Conservation (phyloP, 352 stramenopile species). For the Globisporangium parvum region DNA sequence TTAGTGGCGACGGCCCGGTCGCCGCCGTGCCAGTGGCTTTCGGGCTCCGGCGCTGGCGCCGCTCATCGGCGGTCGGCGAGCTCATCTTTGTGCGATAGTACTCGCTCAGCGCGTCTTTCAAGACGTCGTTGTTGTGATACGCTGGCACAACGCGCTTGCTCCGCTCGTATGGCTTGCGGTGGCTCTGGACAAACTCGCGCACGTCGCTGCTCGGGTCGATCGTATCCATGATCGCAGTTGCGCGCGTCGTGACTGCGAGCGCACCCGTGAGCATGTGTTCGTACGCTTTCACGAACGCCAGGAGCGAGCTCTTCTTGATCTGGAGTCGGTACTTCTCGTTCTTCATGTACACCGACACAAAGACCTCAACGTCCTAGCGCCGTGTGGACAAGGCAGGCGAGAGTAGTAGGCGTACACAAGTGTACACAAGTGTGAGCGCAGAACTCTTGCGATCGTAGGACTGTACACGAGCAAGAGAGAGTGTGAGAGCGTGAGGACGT, state of each 20-base stretch:
- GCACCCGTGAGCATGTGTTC: slow-evolving; percentile 51
- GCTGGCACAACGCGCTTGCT: slow-evolving; percentile 36
- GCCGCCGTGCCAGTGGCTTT: slow-evolving; percentile 1
- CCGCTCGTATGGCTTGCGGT: slow-evolving; percentile 41
- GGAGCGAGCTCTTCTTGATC: slow-evolving; percentile 71
- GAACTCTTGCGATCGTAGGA: neutral
- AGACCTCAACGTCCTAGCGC: slow-evolving; percentile 60
- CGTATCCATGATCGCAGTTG: slow-evolving; percentile 35
- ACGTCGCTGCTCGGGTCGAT: slow-evolving; percentile 58
- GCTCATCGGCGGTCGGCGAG: slow-evolving; percentile 15
- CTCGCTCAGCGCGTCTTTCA: slow-evolving; percentile 52
- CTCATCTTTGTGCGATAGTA: slow-evolving; percentile 25
- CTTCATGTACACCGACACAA: slow-evolving; percentile 78
- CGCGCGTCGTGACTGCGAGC: slow-evolving; percentile 25
- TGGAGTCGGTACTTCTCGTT: slow-evolving; percentile 84
- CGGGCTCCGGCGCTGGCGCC: slow-evolving; percentile 9
- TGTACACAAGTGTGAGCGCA: too few species aligned
- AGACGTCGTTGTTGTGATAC: slow-evolving; percentile 38
- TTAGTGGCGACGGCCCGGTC: neutral
- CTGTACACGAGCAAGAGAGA: neutral
- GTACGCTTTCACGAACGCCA: slow-evolving; percentile 62
- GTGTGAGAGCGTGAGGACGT: neutral
- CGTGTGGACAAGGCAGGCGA: slow-evolving; percentile 2
- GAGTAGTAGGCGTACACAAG: too few species aligned
- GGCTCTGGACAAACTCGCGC: slow-evolving; percentile 46